Evolutionary conservation across 2,329 filamentous ascomycete genomes (phyloP).

Genomic region (Blastomyces parvus): DNA sequence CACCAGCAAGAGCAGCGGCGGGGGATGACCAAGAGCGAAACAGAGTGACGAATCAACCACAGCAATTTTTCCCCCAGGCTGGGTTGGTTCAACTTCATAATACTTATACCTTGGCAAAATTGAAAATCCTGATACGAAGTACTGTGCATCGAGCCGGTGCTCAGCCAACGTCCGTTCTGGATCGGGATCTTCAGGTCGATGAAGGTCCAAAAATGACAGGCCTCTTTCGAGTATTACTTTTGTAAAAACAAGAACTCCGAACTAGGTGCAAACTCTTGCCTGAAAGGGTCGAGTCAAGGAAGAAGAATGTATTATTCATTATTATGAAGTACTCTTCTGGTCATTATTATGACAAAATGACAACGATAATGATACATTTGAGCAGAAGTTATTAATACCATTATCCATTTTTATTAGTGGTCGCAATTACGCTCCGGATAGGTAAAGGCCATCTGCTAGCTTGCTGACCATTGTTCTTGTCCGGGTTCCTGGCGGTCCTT

Average conservation of each 20-base stretch:
- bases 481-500: conserved; percentile 4
- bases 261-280: not conserved
- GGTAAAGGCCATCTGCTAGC: not conserved
- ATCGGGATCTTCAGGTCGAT: conserved; percentile 6
- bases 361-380: not conserved
- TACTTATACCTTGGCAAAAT: conserved; percentile 1
- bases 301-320: not conserved
- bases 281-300: not conserved
- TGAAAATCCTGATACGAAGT: conserved; percentile 3
- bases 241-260: not conserved
- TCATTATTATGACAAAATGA: not conserved
- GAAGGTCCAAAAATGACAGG: not conserved
- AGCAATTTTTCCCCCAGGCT: not conserved
- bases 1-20: not conserved
- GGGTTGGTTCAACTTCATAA: not conserved
- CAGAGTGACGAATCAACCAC: not conserved
- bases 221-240: not conserved
- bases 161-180: conserved; percentile 2
- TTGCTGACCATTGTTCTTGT: conserved; percentile 1
- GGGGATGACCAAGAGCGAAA: not conserved
- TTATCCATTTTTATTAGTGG: not conserved
- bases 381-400: not conserved
- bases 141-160: not conserved
- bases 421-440: not conserved
- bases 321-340: not conserved